Conservation (phyloP, 805 yeast species). For the Saccharomyces cerevisiae region DNA sequence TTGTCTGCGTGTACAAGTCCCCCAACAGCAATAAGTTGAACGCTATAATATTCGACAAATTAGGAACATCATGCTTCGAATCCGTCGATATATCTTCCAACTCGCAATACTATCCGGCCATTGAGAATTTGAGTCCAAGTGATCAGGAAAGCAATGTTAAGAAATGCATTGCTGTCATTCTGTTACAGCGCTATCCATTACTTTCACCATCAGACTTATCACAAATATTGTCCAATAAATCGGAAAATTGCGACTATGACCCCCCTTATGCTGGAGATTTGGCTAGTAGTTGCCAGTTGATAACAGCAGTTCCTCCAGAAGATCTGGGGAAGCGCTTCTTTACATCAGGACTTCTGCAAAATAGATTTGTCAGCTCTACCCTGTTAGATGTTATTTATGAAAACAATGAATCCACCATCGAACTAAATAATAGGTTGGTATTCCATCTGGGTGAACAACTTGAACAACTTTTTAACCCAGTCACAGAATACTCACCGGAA, state of each 20-base stretch:
- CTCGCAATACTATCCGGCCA: slow-evolving; percentile 73
- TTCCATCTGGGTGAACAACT: slow-evolving; percentile 73
- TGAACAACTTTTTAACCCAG: slow-evolving; percentile 82
- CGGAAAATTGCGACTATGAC: slow-evolving; percentile 45
- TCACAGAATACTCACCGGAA: slow-evolving; percentile 88
- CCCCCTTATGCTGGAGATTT: slow-evolving; percentile 78
- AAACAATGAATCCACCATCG: slow-evolving; percentile 42
- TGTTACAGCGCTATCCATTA: slow-evolving; percentile 57
- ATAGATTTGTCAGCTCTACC: slow-evolving; percentile 40
- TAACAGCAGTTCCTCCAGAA: slow-evolving; percentile 40
- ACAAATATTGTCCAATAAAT: slow-evolving; percentile 6
- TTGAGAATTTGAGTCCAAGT: slow-evolving; percentile 51
- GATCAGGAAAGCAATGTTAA: slow-evolving; percentile 53
- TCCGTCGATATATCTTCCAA: slow-evolving; percentile 47
- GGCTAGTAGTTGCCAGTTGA: slow-evolving; percentile 55
- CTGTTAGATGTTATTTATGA: slow-evolving; percentile 71
- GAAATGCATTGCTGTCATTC: slow-evolving; percentile 66
- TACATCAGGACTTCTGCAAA: slow-evolving; percentile 50
- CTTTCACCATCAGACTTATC: slow-evolving; percentile 29
- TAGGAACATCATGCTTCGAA: slow-evolving; percentile 56
- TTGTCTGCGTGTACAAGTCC: slow-evolving; percentile 18
- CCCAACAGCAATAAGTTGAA: slow-evolving; percentile 36
- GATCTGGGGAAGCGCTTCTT: slow-evolving; percentile 51
- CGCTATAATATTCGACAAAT: slow-evolving; percentile 49
- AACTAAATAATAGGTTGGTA: slow-evolving; percentile 68